Base-by-base conservation (phyloP, 1,139 yeast species). In the Pichia sp. region DNA sequence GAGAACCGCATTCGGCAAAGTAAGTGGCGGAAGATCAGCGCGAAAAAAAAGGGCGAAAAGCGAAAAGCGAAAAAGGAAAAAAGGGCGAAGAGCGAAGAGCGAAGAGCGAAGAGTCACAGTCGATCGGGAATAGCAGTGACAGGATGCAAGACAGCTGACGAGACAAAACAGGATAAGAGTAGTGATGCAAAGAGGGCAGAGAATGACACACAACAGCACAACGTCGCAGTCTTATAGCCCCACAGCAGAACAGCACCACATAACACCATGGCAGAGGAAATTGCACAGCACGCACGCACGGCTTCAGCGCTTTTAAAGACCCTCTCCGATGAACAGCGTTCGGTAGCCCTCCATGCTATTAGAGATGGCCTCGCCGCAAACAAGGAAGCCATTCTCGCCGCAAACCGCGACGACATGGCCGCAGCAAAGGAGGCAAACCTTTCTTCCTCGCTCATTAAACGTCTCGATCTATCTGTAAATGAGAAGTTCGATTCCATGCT, bases 401-500 rank as follows among this genome's bases (percentile, higher is more conserved):
- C 94, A 20, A 93, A 93, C 59, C 62, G 68, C 47, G 55, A 67
- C 32, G 99, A 93, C 57, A 66, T 93, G 67, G 74, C 72, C 33
- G 69, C 67, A 34, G 98, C 98, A 3, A 59, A 59, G 29, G 55
- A 62, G 8, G 67, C 72, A 35, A 69, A 75, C 11, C 62, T 88
- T 24, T 66, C 93, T 1, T 58, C 76, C 0, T 74, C 96, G 2
- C 64, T 93, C 47, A 66, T 88, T 39, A 87, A 85, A 54, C 68
- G 99, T 49, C 67, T 93, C 22, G 97, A 93, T 55, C 67, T 93
- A 35, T 71, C 84, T 35, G 74, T 72, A 43, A 77, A 80, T 34
- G 96, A 84, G 41, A 93, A 91, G 58, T 93, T 76, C 55, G 97
- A 87, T 47, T 67, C 84, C 23, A 93, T 93, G 98, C 70, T 91